These are phyloP conservation scores for Incumbomyces lentus DNA, from an alignment of 2,329 filamentous ascomycete genomes.

Conservation along the genomic window DNA sequence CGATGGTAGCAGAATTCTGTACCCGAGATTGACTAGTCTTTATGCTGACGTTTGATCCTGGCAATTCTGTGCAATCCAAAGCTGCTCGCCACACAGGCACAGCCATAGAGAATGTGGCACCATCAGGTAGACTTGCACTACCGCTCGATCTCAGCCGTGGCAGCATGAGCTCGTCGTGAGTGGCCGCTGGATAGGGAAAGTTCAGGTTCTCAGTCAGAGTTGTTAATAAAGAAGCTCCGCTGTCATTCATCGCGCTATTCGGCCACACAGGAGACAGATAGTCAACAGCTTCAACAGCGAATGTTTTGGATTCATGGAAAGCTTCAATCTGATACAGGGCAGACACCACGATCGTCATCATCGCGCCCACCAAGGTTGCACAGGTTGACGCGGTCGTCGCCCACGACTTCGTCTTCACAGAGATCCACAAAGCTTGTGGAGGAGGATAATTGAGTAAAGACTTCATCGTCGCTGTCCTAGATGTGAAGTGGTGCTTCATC, in stretches of 20 bases:
- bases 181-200: conserved; percentile 11
- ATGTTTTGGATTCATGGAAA: conserved; percentile 9
- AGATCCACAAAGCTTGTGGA: conserved; percentile 8
- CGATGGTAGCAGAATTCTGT: conserved; percentile 4
- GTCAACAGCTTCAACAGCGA: conserved; percentile 18
- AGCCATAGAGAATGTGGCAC: too few relatives aligned
- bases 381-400: too few relatives aligned
- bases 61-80: conserved; percentile 8
- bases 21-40: conserved; percentile 2
- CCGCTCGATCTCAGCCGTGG: too few relatives aligned
- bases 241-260: conserved; percentile 11
- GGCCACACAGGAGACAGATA: conserved; percentile 16
- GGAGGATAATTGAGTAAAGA: background rate
- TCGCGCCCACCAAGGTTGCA: conserved; percentile 11
- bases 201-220: conserved; percentile 13
- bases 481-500: background rate
- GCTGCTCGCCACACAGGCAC: conserved; percentile 7
- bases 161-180: conserved; percentile 14
- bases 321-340: conserved; percentile 23
- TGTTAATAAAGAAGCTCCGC: conserved; percentile 9
- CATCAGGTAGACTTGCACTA: too few relatives aligned
- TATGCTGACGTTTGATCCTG: background rate
- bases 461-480: background rate
- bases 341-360: conserved; percentile 21
- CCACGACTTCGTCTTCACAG: background rate